phyloP scores from a whole-genome alignment of 1,139 yeast species.

The Scheffersomyces stambukii region DNA sequence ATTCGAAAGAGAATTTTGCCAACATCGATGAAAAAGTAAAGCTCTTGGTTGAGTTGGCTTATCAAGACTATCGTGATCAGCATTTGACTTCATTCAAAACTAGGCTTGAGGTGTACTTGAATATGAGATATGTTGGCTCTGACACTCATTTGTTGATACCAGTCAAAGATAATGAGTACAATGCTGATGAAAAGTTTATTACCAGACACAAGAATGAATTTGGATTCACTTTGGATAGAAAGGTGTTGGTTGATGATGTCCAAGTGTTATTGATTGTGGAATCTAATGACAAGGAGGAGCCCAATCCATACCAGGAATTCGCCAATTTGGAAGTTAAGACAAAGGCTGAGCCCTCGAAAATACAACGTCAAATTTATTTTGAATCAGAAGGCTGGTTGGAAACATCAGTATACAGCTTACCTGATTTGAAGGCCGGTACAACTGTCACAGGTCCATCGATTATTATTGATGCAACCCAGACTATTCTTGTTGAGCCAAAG shows the following conservation, averaged over 20 bases:
- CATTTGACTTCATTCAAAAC: constrained; percentile 22
- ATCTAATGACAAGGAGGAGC: constrained; percentile 23
- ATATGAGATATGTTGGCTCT: constrained; percentile 81
- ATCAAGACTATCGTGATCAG: constrained; percentile 30
- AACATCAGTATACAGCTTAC: constrained; percentile 51
- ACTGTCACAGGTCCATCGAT: constrained; percentile 72
- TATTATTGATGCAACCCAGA: constrained; percentile 82
- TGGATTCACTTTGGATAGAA: constrained; percentile 38
- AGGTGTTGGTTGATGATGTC: constrained; percentile 76
- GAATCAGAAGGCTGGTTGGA: constrained; percentile 42
- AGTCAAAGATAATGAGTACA: constrained; percentile 15
- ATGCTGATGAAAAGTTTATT: constrained; percentile 26
- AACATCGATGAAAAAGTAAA: constrained; percentile 23
- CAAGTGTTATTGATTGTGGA: constrained; percentile 48
- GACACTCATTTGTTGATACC: constrained; percentile 77
- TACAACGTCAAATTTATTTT: constrained; percentile 23
- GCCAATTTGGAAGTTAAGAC: constrained; percentile 9
- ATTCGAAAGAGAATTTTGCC: constrained; percentile 14
- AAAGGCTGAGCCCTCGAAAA: constrained; percentile 5
- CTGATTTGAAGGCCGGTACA: constrained; percentile 49
- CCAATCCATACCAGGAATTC: constrained; percentile 34
- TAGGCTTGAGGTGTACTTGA: constrained; percentile 58
- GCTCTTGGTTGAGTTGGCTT: constrained; percentile 22
- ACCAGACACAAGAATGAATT: constrained; percentile 34
- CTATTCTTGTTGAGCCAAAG: constrained; percentile 72